Evolutionary conservation across 805 yeast genomes (phyloP).

Genomic region (Wickerhamomyces hampshirensis): DNA sequence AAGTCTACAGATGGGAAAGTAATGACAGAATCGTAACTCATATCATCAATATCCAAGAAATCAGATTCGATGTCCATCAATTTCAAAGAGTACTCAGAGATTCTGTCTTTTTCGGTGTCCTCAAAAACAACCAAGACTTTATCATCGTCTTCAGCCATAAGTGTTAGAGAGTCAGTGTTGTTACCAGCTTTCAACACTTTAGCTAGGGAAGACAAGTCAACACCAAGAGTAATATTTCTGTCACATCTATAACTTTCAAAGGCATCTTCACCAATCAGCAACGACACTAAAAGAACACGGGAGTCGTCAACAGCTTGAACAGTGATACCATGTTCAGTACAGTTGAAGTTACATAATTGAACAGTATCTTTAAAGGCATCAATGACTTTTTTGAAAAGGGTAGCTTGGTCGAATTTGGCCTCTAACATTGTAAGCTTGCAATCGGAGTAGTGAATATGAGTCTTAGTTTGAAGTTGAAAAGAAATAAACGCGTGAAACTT

Average conservation of each 20-base stretch:
- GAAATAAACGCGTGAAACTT: constrained; percentile 4
- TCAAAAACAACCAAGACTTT: constrained; percentile 78
- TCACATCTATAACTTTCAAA: constrained; percentile 94
- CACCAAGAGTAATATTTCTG: constrained; percentile 85
- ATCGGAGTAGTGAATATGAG: constrained; percentile 1
- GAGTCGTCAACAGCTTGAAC: constrained; percentile 98
- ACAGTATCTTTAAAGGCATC: constrained; percentile 95
- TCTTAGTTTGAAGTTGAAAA: not conserved
- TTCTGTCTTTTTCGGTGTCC: constrained; percentile 85
- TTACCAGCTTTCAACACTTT: constrained; percentile 90
- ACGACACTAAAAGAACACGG: constrained; percentile 85
- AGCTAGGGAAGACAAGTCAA: constrained; percentile 81
- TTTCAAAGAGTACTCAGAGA: constrained; percentile 86
- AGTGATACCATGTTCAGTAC: constrained; percentile 90
- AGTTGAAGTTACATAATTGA: constrained; percentile 92
- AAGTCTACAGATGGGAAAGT: constrained; percentile 87
- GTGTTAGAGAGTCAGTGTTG: constrained; percentile 80
- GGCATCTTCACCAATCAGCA: constrained; percentile 82
- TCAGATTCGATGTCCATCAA: constrained; percentile 97
- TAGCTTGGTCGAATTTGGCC: constrained; percentile 93
- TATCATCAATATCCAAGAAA: constrained; percentile 87
- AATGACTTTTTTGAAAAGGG: constrained; percentile 83
- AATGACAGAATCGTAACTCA: constrained; percentile 83
- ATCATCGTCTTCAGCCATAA: constrained; percentile 91
- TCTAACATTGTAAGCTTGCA: constrained; percentile 66